Evolutionary conservation across 768 basidiomycete species (phyloP).

Genomic region (Phaeolepiota aurea): DNA sequence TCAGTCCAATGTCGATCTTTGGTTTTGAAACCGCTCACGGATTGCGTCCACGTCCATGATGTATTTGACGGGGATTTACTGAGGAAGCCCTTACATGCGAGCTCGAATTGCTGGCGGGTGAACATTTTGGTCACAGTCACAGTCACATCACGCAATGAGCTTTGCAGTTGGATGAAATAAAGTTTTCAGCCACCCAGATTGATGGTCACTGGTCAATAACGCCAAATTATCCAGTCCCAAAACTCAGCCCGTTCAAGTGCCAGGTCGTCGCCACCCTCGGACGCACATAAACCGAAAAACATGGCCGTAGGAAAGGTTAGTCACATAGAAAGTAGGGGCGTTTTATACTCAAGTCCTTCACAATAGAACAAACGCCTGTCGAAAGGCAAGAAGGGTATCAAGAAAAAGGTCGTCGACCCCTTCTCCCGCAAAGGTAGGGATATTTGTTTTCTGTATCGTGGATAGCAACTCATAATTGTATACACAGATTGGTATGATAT

Average conservation of each 20-base stretch:
- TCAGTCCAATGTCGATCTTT: too few species aligned
- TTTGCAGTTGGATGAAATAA: conserved; percentile 45
- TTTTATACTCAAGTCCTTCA: conserved; percentile 5
- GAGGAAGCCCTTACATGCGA: conserved; percentile 46
- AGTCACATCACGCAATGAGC: conserved; percentile 35
- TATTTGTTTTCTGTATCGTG: conserved; percentile 3
- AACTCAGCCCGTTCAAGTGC: conserved; percentile 42
- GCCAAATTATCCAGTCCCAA: conserved; percentile 25
- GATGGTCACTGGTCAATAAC: conserved; percentile 18
- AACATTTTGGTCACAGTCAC: conserved; percentile 27
- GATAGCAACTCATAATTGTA: conserved; percentile 2
- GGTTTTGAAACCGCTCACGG: too few species aligned
- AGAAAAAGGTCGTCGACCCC: conserved; percentile 99
- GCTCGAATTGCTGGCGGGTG: conserved; percentile 53
- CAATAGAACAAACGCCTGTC: conserved; percentile 92
- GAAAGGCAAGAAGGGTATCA: conserved; percentile 98
- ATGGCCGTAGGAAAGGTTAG: conserved; percentile 90
- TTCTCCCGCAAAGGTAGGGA: conserved; percentile 94
- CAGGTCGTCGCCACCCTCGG: conserved; percentile 33
- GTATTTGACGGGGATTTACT: conserved; percentile 3
- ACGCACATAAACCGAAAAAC: conserved; percentile 32
- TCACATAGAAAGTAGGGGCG: conserved; percentile 7
- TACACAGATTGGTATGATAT: conserved; percentile 94
- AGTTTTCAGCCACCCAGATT: conserved; percentile 52
- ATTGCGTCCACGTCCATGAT: conserved; percentile 55